phyloP scores from a whole-genome alignment of 2,329 filamentous ascomycete genomes.

The Hortaea sp. region DNA sequence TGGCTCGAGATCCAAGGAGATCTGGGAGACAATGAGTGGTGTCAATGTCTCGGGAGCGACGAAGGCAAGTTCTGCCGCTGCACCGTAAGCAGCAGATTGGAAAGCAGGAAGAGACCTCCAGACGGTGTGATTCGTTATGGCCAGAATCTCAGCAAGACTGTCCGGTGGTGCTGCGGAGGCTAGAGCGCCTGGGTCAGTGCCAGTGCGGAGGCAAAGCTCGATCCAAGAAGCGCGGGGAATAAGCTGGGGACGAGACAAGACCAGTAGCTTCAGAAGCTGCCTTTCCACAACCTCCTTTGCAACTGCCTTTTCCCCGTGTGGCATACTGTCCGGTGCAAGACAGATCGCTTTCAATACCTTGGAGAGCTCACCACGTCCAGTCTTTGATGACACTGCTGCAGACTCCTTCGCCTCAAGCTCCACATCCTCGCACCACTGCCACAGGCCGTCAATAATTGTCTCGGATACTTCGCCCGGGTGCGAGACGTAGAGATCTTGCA shows the following conservation, averaged over 20 bases:
- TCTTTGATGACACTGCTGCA: conserved; percentile 55
- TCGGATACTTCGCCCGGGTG: conserved; percentile 49
- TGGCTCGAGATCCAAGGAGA: conserved; percentile 63
- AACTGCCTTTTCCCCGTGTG: too few species aligned
- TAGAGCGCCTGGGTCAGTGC: conserved; percentile 72
- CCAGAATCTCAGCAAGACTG: conserved; percentile 58
- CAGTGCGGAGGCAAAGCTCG: conserved; percentile 67
- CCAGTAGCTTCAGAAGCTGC: conserved; percentile 67
- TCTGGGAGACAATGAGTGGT: conserved; percentile 61
- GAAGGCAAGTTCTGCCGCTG: conserved; percentile 85
- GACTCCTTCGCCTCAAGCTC: conserved; percentile 69
- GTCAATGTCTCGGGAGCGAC: conserved; percentile 79
- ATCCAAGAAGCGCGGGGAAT: conserved; percentile 81
- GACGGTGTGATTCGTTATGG: conserved; percentile 30
- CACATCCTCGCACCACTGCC: conserved; percentile 65
- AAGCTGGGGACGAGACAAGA: conserved; percentile 68
- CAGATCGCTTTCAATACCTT: conserved; percentile 54
- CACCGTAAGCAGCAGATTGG: conserved; percentile 62
- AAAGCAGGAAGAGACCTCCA: conserved; percentile 41
- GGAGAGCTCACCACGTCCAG: conserved; percentile 54
- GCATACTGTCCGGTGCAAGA: conserved; percentile 35
- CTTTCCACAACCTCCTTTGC: conserved; percentile 39
- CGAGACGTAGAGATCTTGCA: conserved; percentile 56
- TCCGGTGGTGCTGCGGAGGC: conserved; percentile 53
- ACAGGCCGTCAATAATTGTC: conserved; percentile 59